Base-by-base conservation (phyloP, 2,329 filamentous ascomycete genomes). In the Colletotrichum acutatum region DNA sequence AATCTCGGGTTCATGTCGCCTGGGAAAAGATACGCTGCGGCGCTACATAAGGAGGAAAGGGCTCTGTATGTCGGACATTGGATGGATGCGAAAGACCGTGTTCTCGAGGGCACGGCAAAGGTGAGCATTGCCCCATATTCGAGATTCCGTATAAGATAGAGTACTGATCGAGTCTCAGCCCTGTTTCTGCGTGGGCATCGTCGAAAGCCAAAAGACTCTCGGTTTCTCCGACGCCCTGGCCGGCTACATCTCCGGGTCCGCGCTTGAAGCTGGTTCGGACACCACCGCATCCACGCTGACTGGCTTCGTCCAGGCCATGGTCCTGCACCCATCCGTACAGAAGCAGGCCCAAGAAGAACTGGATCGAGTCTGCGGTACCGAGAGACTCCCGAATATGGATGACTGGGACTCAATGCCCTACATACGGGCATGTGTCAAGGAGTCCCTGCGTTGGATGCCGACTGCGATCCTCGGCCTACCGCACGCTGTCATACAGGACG, bases 301-400 rank as follows among this genome's bases (percentile, higher is more conserved):
- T 34, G 81, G 79, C 5, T 86, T 88, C 72, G 78, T 86, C 1
- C 79, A 85, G 24, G 88, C 87, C 6, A 87, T 89, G 85, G 75
- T 82, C 0, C 74, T 85, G 1, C 80, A 83, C 19, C 80, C 80
- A 1, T 80, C 80, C 0, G 83, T 86, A 0, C 85, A 87, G 71
- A 83, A 77, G 71, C 79, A 77, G 49, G 85, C 82, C 0, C 84
- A 85, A 49, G 74, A 76, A 0, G 83, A 86, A 57, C 80, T 89
- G 4, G 84, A 87, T 57, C 66, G 77, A 0, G 81, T 88, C 1
- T 79, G 86, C 22, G 86, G 87, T 2, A 57, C 34, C 12, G 78
- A 82, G 14, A 80, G 86, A 3, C 68, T 87, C 3, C 87, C 87
- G 0, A 79, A 75, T 2, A 82, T 85, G 74, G 76, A 82, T 0